Percentiles rank a stretch among this genome's conserved stretches.
phyloP scores from a whole-genome alignment of 2,329 filamentous ascomycete species.

The Aspergillus niger region DNA sequence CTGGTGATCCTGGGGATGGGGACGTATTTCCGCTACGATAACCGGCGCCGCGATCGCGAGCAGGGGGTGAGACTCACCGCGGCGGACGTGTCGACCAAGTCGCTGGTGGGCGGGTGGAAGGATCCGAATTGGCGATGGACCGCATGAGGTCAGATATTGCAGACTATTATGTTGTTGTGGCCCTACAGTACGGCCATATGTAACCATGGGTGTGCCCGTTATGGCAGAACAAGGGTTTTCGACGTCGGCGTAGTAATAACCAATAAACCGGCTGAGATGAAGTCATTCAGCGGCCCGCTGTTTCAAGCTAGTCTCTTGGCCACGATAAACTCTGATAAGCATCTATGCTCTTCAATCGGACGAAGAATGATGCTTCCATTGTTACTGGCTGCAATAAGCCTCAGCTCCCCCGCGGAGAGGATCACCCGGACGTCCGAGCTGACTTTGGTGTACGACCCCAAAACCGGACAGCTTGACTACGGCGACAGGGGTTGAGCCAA shows the following conservation, averaged over 20 bases:
- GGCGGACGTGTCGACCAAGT: slow-evolving; percentile 12
- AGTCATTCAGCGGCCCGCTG: too few species aligned
- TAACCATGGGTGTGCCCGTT: background rate
- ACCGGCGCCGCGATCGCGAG: slow-evolving; percentile 8
- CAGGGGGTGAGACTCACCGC: slow-evolving; percentile 14
- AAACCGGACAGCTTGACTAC: background rate
- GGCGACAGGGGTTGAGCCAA: background rate
- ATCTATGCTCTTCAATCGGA: background rate
- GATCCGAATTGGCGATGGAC: slow-evolving; percentile 20
- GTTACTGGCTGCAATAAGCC: background rate
- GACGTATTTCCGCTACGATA: slow-evolving; percentile 15
- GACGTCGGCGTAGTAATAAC: too few species aligned
- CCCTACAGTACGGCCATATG: background rate
- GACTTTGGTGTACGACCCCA: background rate
- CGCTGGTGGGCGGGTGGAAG: slow-evolving; percentile 12
- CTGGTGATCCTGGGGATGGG: slow-evolving; percentile 12
- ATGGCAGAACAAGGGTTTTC: too few species aligned
- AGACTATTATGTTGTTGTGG: background rate
- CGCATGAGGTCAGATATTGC: background rate
- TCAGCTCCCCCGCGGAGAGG: background rate
- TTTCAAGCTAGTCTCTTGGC: background rate
- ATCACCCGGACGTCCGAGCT: background rate
- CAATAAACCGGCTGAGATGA: too few species aligned
- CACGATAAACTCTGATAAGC: background rate
- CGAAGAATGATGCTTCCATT: too few species aligned